A percentile compares a stretch with the other conserved stretches of the same genome.
phyloP scores from a whole-genome alignment of 2,329 filamentous ascomycete species.

The Pseudogymnoascus sp. region DNA sequence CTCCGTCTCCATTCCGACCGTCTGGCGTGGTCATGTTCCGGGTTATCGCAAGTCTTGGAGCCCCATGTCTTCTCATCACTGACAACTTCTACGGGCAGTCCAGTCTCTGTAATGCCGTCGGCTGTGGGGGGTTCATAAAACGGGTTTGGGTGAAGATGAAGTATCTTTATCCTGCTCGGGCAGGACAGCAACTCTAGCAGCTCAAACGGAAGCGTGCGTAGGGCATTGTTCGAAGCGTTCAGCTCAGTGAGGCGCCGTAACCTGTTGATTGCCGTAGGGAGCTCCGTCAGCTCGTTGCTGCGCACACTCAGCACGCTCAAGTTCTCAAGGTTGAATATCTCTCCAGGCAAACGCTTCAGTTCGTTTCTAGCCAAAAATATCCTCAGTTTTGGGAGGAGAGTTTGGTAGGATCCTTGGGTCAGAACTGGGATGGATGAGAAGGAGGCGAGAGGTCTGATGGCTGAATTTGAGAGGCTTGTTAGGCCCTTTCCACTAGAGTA shows the following conservation, averaged over 20 bases:
- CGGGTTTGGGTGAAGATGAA: constrained; percentile 56
- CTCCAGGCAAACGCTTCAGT: constrained; percentile 46
- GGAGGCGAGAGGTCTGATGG: constrained; percentile 46
- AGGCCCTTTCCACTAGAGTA: constrained; percentile 27
- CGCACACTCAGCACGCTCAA: constrained; percentile 59
- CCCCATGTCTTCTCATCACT: neutral
- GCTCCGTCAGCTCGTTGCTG: constrained; percentile 50
- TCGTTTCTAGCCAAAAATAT: constrained; percentile 53
- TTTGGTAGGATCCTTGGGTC: constrained; percentile 37
- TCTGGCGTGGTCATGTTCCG: neutral
- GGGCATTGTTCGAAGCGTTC: constrained; percentile 56
- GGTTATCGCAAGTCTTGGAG: neutral
- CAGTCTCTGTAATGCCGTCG: neutral
- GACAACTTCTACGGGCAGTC: neutral
- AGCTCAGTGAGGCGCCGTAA: constrained; percentile 51
- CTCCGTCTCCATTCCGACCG: constrained; percentile 20
- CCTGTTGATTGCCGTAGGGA: constrained; percentile 51
- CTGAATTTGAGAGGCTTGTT: constrained; percentile 44
- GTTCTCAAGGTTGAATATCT: constrained; percentile 52
- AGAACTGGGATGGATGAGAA: constrained; percentile 33
- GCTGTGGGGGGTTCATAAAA: constrained; percentile 37
- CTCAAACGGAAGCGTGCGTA: constrained; percentile 54
- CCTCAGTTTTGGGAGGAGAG: constrained; percentile 49
- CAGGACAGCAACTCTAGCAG: constrained; percentile 46
- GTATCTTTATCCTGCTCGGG: constrained; percentile 37